phyloP scores from a whole-genome alignment of 495 filamentous ascomycete species.

The Lepraria neglecta region DNA sequence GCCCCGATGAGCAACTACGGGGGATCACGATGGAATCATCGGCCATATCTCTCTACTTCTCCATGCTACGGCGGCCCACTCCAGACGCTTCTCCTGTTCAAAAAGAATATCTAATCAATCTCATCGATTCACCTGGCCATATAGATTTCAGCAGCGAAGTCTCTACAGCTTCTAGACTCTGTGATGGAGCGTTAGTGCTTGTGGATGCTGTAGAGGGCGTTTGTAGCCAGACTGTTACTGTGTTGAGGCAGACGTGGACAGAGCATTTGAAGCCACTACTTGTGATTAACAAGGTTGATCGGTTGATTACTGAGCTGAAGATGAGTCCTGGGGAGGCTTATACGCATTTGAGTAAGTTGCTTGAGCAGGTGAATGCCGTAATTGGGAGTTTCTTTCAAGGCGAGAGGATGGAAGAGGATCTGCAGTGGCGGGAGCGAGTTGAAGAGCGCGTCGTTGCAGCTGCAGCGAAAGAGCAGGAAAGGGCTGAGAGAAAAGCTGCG shows the following conservation, averaged over 20 bases:
- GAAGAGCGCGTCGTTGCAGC: slow-evolving; percentile 68
- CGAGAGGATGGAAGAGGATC: slow-evolving; percentile 96
- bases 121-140: slow-evolving; percentile 97
- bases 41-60: slow-evolving; percentile 94
- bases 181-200: slow-evolving; percentile 88
- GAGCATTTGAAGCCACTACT: slow-evolving; percentile 92
- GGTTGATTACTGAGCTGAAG: slow-evolving; percentile 84
- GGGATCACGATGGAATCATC: slow-evolving; percentile 99
- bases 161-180: slow-evolving; percentile 87
- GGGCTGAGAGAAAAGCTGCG: slow-evolving; percentile 44
- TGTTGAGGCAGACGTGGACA: slow-evolving; percentile 89
- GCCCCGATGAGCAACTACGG: slow-evolving; percentile 92
- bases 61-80: slow-evolving; percentile 65
- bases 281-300: slow-evolving; percentile 97
- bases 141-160: slow-evolving; percentile 99
- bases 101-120: slow-evolving; percentile 90
- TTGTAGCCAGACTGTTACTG: slow-evolving; percentile 96
- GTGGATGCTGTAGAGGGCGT: slow-evolving; percentile 99
- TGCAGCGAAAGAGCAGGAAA: slow-evolving; percentile 44
- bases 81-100: slow-evolving; percentile 62
- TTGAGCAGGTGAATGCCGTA: slow-evolving; percentile 96
- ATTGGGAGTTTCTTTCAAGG: slow-evolving; percentile 97
- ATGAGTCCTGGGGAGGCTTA: slow-evolving; percentile 89
- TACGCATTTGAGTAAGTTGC: slow-evolving; percentile 76
- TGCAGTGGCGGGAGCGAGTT: slow-evolving; percentile 90